Evolutionary conservation across 2,329 filamentous ascomycete species (phyloP).

Genomic region (Phyllosticta citribraziliensis): DNA sequence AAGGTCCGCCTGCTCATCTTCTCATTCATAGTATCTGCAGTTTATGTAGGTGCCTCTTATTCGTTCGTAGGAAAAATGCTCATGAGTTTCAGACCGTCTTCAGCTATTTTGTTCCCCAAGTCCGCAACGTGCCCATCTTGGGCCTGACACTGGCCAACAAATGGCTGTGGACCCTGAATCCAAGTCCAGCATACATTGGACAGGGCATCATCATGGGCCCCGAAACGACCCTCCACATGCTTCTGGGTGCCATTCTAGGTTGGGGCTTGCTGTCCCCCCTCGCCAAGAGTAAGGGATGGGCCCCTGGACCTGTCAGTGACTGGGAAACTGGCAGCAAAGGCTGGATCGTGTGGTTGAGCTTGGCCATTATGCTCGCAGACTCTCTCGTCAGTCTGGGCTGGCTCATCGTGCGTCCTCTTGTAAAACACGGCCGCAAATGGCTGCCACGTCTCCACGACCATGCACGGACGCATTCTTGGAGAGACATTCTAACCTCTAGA

Average conservation of each 20-base stretch:
- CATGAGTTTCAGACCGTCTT: conserved; percentile 55
- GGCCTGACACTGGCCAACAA: conserved; percentile 61
- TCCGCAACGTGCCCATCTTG: conserved; percentile 81
- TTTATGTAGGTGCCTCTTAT: conserved; percentile 29
- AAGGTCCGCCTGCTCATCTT: conserved; percentile 51
- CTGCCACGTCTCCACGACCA: conserved; percentile 21
- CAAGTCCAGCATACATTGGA: conserved; percentile 91
- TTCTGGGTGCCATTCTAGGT: conserved; percentile 76
- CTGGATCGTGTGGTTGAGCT: conserved; percentile 95
- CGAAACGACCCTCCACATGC: conserved; percentile 90
- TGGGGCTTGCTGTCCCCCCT: conserved; percentile 88
- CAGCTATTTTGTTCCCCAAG: conserved; percentile 80
- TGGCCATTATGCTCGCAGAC: conserved; percentile 95
- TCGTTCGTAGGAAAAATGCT: not conserved
- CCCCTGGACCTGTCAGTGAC: conserved; percentile 72
- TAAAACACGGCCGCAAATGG: conserved; percentile 37
- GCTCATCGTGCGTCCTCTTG: conserved; percentile 56
- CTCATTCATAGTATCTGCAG: conserved; percentile 50
- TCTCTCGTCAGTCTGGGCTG: conserved; percentile 80
- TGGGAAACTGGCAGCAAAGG: conserved; percentile 94
- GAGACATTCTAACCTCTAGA: conserved; percentile 20
- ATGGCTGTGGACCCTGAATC: conserved; percentile 95
- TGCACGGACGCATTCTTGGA: conserved; percentile 26
- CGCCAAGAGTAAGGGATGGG: conserved; percentile 80
- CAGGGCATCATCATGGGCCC: conserved; percentile 99